phyloP scores from a whole-genome alignment of 768 basidiomycete species.

The Hydnomerulius pinastri region DNA sequence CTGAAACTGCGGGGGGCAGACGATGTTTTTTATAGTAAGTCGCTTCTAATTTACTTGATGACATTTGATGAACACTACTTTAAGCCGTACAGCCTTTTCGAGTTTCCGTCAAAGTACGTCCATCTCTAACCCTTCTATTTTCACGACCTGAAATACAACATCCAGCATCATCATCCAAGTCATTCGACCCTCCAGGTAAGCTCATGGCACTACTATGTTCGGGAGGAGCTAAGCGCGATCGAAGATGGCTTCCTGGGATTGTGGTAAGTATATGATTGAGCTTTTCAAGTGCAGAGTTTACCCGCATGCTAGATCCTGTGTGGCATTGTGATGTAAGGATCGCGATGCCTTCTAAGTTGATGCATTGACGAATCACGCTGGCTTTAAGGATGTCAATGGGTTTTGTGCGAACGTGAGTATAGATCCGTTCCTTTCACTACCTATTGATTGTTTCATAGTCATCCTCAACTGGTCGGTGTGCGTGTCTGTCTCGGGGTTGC shows the following conservation, averaged over 20 bases:
- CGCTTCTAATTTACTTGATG: background rate
- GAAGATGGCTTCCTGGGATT: slow-evolving; percentile 64
- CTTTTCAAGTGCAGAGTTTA: background rate
- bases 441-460: slow-evolving; percentile 38
- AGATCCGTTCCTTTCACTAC: background rate
- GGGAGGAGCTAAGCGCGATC: slow-evolving; percentile 11
- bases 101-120: slow-evolving; percentile 67
- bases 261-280: slow-evolving; percentile 41
- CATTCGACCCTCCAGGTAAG: slow-evolving; percentile 62
- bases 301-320: slow-evolving; percentile 49
- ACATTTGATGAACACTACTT: background rate
- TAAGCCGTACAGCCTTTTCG: slow-evolving; percentile 50
- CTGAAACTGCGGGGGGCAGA: slow-evolving; percentile 35
- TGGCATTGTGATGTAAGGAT: slow-evolving; percentile 60
- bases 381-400: slow-evolving; percentile 59
- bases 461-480: slow-evolving; percentile 58
- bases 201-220: background rate
- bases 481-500: slow-evolving; percentile 63
- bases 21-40: slow-evolving; percentile 66
- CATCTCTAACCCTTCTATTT: background rate
- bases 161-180: slow-evolving; percentile 51
- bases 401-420: slow-evolving; percentile 59
- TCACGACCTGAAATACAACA: too few relatives aligned
- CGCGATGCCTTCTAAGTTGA: background rate
- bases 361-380: background rate